Evolutionary conservation across 1,139 yeast species (phyloP), one percentile per base, ranked within the genome.

Genomic region (Lodderomyces jiufengensis): DNA sequence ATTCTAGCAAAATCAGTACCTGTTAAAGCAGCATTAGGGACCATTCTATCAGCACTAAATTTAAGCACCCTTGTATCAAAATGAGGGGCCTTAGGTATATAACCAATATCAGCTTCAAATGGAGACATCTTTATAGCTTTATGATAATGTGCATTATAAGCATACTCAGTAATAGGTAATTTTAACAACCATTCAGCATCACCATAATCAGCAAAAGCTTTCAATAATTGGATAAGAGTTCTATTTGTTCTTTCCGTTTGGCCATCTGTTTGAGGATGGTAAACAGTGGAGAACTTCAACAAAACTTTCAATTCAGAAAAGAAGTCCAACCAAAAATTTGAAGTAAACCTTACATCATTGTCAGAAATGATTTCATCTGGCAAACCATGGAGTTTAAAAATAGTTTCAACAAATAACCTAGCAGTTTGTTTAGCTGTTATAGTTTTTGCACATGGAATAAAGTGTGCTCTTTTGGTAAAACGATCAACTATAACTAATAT

Each of bases 251-350:
- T 3, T 26, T 36, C 37, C 2, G 39, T 36, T 18, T 36, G 39
- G 13, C 37, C 39, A 36, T 36, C 39, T 3, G 39, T 29, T 14
- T 36, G 33, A 3, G 39, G 37, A 18, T 36, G 31, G 5, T 7
- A 9, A 9, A 21, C 12, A 7, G 37, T 29, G 1, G 39, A 24
- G 8, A 16, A 27, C 7, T 32, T 27, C 6, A 32, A 28, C 9
- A 6, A 3, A 2, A 20, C 12, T 4, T 18, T 16, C 3, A 32
- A 8, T 14, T 29, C 12, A 3, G 8, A 12, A 13, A 28, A 28
- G n/a, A 33, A 33, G 5, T 25, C n/a, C 11, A 7, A 2, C 38
- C 38, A 34, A 23, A 26, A 29, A 7, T 13, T n/a, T 1, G 29
- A 3, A 5, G 31, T 31, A 13, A 31, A 26, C 4, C 27, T 13